Evolutionary conservation across 164 flowering plant species (phyloP).

Genomic region (Tetracentron sinense): DNA sequence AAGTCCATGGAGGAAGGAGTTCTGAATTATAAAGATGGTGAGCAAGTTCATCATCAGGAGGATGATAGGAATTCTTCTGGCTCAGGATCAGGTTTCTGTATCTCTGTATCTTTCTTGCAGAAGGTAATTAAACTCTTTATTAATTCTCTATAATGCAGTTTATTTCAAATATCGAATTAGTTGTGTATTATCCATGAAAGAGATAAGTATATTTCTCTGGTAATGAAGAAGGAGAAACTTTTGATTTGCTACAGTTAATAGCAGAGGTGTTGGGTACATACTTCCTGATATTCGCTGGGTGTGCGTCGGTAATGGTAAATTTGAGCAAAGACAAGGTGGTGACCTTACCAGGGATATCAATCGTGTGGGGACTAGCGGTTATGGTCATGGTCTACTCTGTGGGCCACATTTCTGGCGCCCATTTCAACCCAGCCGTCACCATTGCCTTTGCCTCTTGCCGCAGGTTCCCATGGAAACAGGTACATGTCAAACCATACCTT

Average conservation of each 20-base stretch:
- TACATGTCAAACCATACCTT: too few relatives aligned
- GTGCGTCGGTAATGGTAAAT: slow-evolving; percentile 50
- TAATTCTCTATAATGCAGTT: too few relatives aligned
- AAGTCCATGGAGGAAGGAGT: slow-evolving; percentile 17
- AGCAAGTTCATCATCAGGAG: not conserved
- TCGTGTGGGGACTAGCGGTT: slow-evolving; percentile 57
- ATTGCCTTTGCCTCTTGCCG: slow-evolving; percentile 52
- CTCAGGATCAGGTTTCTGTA: not conserved
- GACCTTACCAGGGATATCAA: slow-evolving; percentile 45
- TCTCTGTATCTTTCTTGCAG: slow-evolving; percentile 40
- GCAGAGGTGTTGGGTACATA: slow-evolving; percentile 62
- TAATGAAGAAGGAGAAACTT: not conserved
- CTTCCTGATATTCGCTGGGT: slow-evolving; percentile 59
- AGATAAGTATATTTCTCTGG: not conserved
- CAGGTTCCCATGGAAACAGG: slow-evolving; percentile 65
- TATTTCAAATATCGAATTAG: too few relatives aligned
- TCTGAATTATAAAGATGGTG: slow-evolving; percentile 15
- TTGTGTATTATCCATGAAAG: too few relatives aligned
- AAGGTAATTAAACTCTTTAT: slow-evolving; percentile 38
- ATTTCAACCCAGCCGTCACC: slow-evolving; percentile 62
- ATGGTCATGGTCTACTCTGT: slow-evolving; percentile 57
- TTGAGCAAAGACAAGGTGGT: slow-evolving; percentile 26
- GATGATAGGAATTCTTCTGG: not conserved
- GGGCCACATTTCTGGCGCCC: slow-evolving; percentile 69
- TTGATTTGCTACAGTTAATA: slow-evolving; percentile 33